A percentile compares a stretch with the other conserved stretches of the same genome.
These are phyloP conservation scores for Ilex aquifolium DNA, from an alignment of 257 asterid species.

Conservation along the genomic window DNA sequence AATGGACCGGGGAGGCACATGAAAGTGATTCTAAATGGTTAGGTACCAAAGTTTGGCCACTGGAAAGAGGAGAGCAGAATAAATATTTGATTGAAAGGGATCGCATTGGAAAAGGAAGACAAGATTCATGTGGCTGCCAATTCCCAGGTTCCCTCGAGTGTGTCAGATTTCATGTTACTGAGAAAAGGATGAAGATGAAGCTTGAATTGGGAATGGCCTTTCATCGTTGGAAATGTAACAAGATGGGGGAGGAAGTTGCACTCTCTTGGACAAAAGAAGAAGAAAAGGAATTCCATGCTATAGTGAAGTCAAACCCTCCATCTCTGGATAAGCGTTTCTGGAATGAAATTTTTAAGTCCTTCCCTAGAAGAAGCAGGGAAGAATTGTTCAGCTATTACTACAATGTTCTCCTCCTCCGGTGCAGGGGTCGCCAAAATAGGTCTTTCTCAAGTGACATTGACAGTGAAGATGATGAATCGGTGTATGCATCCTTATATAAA, in stretches of 20 bases:
- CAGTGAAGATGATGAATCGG: slow-evolving; percentile 80
- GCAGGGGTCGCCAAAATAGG: slow-evolving; percentile 69
- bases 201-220: slow-evolving; percentile 59
- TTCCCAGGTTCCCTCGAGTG: slow-evolving; percentile 44
- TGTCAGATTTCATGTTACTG: slow-evolving; percentile 44
- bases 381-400: slow-evolving; percentile 60
- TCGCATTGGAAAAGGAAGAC: slow-evolving; percentile 66
- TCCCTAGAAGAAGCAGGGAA: slow-evolving; percentile 39
- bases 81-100: slow-evolving; percentile 44
- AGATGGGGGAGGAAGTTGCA: slow-evolving; percentile 56
- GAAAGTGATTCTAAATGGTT: slow-evolving; percentile 57
- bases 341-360: slow-evolving; percentile 45
- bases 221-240: slow-evolving; percentile 38
- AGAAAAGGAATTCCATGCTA: slow-evolving; percentile 31
- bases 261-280: slow-evolving; percentile 48
- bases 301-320: slow-evolving; percentile 35
- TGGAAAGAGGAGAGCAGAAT: slow-evolving; percentile 20
- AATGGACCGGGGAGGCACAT: slow-evolving; percentile 23
- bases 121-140: slow-evolving; percentile 54
- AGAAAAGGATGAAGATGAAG: slow-evolving; percentile 34
- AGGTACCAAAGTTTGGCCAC: slow-evolving; percentile 60
- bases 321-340: slow-evolving; percentile 38
- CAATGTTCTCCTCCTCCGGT: slow-evolving; percentile 52
- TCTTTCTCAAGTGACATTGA: slow-evolving; percentile 30
- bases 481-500: slow-evolving; percentile 35